phyloP scores from a whole-genome alignment of 1,139 yeast species.

The Blastobotrys elegans region DNA sequence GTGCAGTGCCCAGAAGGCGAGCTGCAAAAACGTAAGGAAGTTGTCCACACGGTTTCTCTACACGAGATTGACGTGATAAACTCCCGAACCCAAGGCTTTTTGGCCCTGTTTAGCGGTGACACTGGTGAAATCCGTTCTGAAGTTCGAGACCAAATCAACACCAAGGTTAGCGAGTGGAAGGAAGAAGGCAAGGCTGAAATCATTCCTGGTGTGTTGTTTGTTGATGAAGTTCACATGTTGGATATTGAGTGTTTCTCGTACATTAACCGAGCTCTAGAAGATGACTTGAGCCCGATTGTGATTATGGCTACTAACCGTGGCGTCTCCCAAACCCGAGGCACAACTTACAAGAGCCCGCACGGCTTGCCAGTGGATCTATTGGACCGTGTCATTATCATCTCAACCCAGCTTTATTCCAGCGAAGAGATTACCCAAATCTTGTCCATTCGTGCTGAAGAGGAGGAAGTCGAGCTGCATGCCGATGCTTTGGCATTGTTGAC shows the following conservation, averaged over 20 bases:
- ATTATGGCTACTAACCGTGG: conserved; percentile 99
- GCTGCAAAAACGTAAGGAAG: conserved; percentile 89
- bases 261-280: conserved; percentile 93
- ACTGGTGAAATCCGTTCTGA: conserved; percentile 96
- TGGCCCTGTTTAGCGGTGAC: conserved; percentile 94
- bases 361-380: conserved; percentile 93
- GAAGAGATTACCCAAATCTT: conserved; percentile 85
- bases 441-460: conserved; percentile 91
- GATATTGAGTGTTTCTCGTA: conserved; percentile 97
- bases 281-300: conserved; percentile 93
- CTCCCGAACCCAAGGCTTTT: conserved; percentile 95
- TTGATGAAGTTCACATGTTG: conserved; percentile 98
- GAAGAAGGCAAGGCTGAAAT: conserved; percentile 99
- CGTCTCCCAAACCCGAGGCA: conserved; percentile 84
- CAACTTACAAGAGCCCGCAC: conserved; percentile 90
- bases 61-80: conserved; percentile 98
- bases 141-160: conserved; percentile 94
- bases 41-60: conserved; percentile 90
- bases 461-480: conserved; percentile 77
- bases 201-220: conserved; percentile 96
- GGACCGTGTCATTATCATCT: conserved; percentile 90
- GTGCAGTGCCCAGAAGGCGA: conserved; percentile 99
- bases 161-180: conserved; percentile 97
- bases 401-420: conserved; percentile 69
- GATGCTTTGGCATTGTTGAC: conserved; percentile 89